Evolutionary conservation across 768 basidiomycete species (phyloP).

Genomic region (Calocybe cyanea): DNA sequence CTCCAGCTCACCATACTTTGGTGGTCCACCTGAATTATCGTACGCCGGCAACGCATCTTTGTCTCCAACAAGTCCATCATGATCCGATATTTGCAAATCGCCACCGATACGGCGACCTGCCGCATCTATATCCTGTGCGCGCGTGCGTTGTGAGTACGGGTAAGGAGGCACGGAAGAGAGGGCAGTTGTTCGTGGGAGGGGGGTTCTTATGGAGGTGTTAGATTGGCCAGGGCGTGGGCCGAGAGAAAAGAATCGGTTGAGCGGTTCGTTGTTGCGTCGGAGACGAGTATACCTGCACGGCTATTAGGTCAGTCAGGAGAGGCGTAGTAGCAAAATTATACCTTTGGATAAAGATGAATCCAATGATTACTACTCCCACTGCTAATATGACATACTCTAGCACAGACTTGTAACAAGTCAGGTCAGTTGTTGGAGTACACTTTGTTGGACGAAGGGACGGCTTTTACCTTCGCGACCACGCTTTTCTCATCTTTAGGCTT

Average conservation of each 20-base stretch:
- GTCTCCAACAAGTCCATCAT: conserved; percentile 28
- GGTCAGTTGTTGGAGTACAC: neutral
- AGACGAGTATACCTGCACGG: conserved; percentile 11
- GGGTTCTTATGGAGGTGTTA: conserved; percentile 3
- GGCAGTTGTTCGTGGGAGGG: conserved; percentile 18
- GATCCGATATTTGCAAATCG: conserved; percentile 19
- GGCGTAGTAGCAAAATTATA: conserved; percentile 6
- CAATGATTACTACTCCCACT: conserved; percentile 20
- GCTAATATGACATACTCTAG: conserved; percentile 28
- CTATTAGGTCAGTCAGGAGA: conserved; percentile 1
- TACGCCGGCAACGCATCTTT: conserved; percentile 50
- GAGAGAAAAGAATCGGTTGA: conserved; percentile 14
- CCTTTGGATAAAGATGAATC: conserved; percentile 22
- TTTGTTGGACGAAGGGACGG: neutral
- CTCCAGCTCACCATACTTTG: conserved; percentile 35
- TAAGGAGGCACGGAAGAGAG: conserved; percentile 19
- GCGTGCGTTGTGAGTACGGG: conserved; percentile 21
- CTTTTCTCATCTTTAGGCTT: conserved; percentile 3
- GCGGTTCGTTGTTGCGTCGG: conserved; percentile 9
- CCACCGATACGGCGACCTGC: conserved; percentile 31
- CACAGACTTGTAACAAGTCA: conserved; percentile 17
- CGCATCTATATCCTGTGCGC: conserved; percentile 34
- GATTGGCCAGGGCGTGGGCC: neutral
- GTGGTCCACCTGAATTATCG: conserved; percentile 40
- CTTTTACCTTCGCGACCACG: conserved; percentile 25